Conservation (phyloP, 2,329 filamentous ascomycete species). For the Fusarium subglutinans region DNA sequence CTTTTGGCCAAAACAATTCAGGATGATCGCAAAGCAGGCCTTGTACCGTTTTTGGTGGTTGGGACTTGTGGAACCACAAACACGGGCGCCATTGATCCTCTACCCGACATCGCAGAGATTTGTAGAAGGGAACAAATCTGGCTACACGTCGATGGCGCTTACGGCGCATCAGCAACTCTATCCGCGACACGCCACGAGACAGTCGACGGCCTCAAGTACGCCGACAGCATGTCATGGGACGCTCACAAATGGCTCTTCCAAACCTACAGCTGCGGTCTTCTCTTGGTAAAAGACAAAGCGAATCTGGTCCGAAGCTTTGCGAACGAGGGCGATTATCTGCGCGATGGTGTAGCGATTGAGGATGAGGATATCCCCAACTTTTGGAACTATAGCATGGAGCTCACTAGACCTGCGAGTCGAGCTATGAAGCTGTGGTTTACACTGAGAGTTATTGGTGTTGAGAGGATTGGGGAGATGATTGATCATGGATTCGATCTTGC, state of each 20-base stretch:
- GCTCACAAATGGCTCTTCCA: slow-evolving; percentile 44
- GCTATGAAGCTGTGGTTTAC: slow-evolving; percentile 44
- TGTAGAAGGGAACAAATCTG: slow-evolving; percentile 25
- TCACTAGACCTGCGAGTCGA: slow-evolving; percentile 30
- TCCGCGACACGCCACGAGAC: slow-evolving; percentile 19
- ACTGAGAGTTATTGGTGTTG: slow-evolving; percentile 31
- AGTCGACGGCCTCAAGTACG: slow-evolving; percentile 19
- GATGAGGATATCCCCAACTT: slow-evolving; percentile 40
- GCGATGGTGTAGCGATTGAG: slow-evolving; percentile 35
- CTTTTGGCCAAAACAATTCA: background rate
- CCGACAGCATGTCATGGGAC: slow-evolving; percentile 42
- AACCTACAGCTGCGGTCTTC: slow-evolving; percentile 37
- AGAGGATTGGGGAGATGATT: slow-evolving; percentile 36
- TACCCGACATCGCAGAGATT: background rate
- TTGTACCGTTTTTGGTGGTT: slow-evolving; percentile 17
- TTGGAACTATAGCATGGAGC: slow-evolving; percentile 42
- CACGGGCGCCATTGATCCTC: slow-evolving; percentile 16
- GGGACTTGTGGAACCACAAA: slow-evolving; percentile 30
- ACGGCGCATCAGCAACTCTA: slow-evolving; percentile 35
- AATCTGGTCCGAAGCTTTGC: slow-evolving; percentile 36
- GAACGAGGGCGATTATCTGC: slow-evolving; percentile 39
- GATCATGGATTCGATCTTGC: slow-evolving; percentile 38
- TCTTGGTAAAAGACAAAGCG: slow-evolving; percentile 32
- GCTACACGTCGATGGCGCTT: slow-evolving; percentile 41
- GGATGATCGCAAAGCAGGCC: background rate